Evolutionary conservation across 2,329 filamentous ascomycete species (phyloP).

Genomic region (Zelopaecilomyces penicillatus): DNA sequence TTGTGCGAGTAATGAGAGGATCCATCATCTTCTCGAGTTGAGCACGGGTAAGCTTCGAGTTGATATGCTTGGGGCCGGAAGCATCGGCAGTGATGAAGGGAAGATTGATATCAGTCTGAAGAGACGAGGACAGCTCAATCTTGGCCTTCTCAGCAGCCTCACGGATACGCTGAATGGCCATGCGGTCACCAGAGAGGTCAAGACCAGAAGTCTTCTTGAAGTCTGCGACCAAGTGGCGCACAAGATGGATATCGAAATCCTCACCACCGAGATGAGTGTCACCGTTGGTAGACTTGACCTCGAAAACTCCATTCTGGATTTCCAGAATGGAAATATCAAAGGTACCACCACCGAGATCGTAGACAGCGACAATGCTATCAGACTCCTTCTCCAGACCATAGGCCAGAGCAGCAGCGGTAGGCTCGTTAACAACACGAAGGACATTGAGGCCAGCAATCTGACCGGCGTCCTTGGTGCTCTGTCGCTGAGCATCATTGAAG

Average conservation of each 20-base stretch:
- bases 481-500: constrained; percentile 98
- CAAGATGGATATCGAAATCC: constrained; percentile 92
- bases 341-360: constrained; percentile 96
- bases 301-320: constrained; percentile 96
- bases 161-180: constrained; percentile 98
- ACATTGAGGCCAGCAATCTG: constrained; percentile 95
- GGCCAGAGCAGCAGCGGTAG: constrained; percentile 87
- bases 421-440: constrained; percentile 96
- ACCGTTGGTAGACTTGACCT: constrained; percentile 98
- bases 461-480: constrained; percentile 96
- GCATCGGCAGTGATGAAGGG: constrained; percentile 97
- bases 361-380: constrained; percentile 85
- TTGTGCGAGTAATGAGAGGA: constrained; percentile 74
- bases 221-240: constrained; percentile 85
- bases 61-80: constrained; percentile 96
- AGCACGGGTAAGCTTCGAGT: constrained; percentile 83
- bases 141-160: constrained; percentile 99
- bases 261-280: constrained; percentile 97
- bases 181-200: constrained; percentile 84
- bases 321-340: constrained; percentile 98
- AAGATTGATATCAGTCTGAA: constrained; percentile 95
- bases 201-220: constrained; percentile 96
- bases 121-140: constrained; percentile 93
- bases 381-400: constrained; percentile 94
- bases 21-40: constrained; percentile 93